These are phyloP conservation scores for Vicia villosa DNA, from an alignment of 306 rosid genomes.

Conservation along the genomic window DNA sequence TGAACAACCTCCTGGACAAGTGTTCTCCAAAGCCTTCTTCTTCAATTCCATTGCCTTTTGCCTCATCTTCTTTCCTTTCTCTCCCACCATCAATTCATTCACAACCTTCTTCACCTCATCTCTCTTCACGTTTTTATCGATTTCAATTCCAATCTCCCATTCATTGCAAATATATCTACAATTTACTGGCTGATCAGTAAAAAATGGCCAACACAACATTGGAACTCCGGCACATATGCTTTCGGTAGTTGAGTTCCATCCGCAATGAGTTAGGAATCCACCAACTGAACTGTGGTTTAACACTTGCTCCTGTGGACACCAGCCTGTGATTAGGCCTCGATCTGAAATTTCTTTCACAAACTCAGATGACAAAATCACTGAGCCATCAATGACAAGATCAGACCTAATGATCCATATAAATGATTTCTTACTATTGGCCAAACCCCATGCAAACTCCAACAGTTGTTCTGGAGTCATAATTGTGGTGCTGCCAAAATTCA, in stretches of 20 bases:
- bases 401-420: too few species aligned
- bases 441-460: slow-evolving; percentile 30
- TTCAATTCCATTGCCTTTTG: slow-evolving; percentile 12
- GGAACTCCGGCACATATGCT: too few species aligned
- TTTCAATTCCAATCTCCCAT: slow-evolving; percentile 28
- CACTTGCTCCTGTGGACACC: slow-evolving; percentile 6
- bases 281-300: too few species aligned
- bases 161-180: not conserved
- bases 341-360: not conserved
- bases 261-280: too few species aligned
- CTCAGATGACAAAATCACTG: too few species aligned
- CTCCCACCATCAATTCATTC: slow-evolving; percentile 31
- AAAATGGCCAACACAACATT: too few species aligned
- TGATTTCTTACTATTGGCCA: not conserved
- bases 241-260: too few species aligned
- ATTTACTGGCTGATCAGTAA: too few species aligned
- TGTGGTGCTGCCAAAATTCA: slow-evolving; percentile 20
- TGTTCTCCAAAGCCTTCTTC: slow-evolving; percentile 4
- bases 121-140: slow-evolving; percentile 17
- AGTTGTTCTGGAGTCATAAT: slow-evolving; percentile 11
- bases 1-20: slow-evolving; percentile 14
- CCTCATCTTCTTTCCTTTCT: slow-evolving; percentile 35
- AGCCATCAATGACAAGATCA: too few species aligned
- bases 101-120: slow-evolving; percentile 20
- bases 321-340: not conserved